These are phyloP conservation scores for Botrytis elliptica DNA, from an alignment of 2,329 filamentous ascomycete genomes.

Conservation along the genomic window DNA sequence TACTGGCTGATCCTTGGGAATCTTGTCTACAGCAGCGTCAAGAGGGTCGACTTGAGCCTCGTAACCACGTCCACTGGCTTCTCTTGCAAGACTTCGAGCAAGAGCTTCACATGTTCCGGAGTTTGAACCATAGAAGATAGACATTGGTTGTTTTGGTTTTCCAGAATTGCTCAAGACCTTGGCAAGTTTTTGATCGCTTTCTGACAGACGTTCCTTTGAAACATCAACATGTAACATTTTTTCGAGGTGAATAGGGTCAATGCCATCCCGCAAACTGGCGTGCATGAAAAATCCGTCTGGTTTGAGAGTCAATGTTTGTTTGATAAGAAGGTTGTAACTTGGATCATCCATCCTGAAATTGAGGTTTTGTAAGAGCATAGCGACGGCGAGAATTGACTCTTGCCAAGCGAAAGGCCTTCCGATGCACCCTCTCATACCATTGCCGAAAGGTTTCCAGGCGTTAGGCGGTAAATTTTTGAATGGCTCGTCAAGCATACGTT, in stretches of 20 bases:
- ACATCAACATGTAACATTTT: slow-evolving; percentile 37
- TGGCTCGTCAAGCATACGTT: slow-evolving; percentile 68
- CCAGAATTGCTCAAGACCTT: not conserved
- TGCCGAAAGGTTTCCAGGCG: slow-evolving; percentile 74
- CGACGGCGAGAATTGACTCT: slow-evolving; percentile 61
- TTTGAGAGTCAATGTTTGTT: slow-evolving; percentile 61
- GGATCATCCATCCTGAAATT: slow-evolving; percentile 63
- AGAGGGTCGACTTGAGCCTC: slow-evolving; percentile 51
- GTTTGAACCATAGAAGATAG: slow-evolving; percentile 73
- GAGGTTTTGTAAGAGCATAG: slow-evolving; percentile 69
- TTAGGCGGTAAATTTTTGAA: slow-evolving; percentile 64
- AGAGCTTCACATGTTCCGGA: slow-evolving; percentile 72
- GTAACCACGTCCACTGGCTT: slow-evolving; percentile 61
- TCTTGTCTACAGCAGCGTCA: slow-evolving; percentile 58
- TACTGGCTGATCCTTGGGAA: slow-evolving; percentile 61
- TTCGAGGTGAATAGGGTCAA: slow-evolving; percentile 47
- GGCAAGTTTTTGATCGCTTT: not conserved
- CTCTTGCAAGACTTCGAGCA: slow-evolving; percentile 59
- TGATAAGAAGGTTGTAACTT: slow-evolving; percentile 54
- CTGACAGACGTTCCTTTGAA: slow-evolving; percentile 3
- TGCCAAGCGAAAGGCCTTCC: slow-evolving; percentile 75
- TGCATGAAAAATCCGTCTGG: slow-evolving; percentile 64
- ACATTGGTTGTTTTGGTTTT: slow-evolving; percentile 43
- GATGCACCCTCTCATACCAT: slow-evolving; percentile 69
- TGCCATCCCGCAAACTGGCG: slow-evolving; percentile 48